phyloP scores from a whole-genome alignment of 2,329 filamentous ascomycete species.

The Colletotrichum sublineola region DNA sequence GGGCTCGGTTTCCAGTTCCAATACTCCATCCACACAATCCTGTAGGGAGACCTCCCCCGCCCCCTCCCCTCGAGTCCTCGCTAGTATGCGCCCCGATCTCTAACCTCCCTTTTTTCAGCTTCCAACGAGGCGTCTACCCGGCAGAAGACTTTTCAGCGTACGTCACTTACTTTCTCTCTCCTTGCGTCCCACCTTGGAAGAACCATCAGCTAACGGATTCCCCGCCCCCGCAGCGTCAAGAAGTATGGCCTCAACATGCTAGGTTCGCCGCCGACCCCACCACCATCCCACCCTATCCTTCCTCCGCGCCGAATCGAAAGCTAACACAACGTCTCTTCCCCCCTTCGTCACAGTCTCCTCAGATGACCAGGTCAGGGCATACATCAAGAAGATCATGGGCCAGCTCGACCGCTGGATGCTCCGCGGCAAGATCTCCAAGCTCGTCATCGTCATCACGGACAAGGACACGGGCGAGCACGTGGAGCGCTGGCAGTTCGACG shows the following conservation, averaged over 20 bases:
- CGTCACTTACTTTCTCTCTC: conserved; percentile 48
- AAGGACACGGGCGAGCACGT: conserved; percentile 98
- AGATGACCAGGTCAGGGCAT: conserved; percentile 98
- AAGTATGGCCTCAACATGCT: conserved; percentile 99
- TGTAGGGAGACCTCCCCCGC: conserved; percentile 65
- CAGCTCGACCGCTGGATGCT: conserved; percentile 99
- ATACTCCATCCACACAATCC: conserved; percentile 97
- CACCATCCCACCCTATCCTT: not conserved
- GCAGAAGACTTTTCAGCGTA: conserved; percentile 96
- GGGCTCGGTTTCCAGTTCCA: conserved; percentile 74
- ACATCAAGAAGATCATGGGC: conserved; percentile 99
- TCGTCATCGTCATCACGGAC: conserved; percentile 95
- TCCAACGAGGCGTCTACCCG: conserved; percentile 88
- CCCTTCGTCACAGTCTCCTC: conserved; percentile 74
- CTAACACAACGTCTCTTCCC: not conserved
- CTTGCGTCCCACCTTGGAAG: not conserved
- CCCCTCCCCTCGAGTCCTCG: not conserved
- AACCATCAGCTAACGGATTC: not conserved
- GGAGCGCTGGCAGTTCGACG: conserved; percentile 98
- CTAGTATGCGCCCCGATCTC: not conserved
- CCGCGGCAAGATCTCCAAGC: conserved; percentile 94
- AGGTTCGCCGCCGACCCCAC: conserved; percentile 59
- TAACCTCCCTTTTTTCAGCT: conserved; percentile 63
- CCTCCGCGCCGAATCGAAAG: not conserved
- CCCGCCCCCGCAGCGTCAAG: conserved; percentile 72